Evolutionary conservation across 768 basidiomycete species (phyloP).

Genomic region (Kwoniella europaea): DNA sequence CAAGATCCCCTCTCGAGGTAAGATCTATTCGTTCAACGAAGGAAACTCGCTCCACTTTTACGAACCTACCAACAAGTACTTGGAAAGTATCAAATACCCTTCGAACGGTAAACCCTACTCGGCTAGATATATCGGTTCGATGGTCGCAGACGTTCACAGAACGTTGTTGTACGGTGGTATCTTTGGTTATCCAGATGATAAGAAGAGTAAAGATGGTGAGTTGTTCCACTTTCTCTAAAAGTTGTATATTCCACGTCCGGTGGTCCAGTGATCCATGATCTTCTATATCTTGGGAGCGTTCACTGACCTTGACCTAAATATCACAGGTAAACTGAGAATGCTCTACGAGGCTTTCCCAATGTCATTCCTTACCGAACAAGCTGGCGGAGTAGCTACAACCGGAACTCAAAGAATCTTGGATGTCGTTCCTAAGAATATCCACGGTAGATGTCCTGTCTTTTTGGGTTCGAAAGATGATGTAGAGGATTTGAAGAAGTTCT

Average conservation of each 20-base stretch:
- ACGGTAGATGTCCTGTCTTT: constrained; percentile 91
- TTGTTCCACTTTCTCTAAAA: not conserved
- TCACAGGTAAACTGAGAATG: constrained; percentile 81
- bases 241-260: not conserved
- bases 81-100: constrained; percentile 71
- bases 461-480: constrained; percentile 94
- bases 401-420: constrained; percentile 93
- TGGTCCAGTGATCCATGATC: too few relatives aligned
- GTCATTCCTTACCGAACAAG: constrained; percentile 95
- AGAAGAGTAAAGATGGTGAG: constrained; percentile 80
- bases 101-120: constrained; percentile 61
- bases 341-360: constrained; percentile 98
- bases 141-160: constrained; percentile 93
- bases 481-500: constrained; percentile 83
- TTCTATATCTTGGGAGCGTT: too few relatives aligned
- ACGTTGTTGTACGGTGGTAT: constrained; percentile 97
- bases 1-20: constrained; percentile 88
- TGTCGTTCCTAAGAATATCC: constrained; percentile 81
- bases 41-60: constrained; percentile 98
- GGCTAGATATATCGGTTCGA: constrained; percentile 83
- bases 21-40: constrained; percentile 99
- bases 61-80: constrained; percentile 76
- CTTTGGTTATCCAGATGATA: constrained; percentile 97
- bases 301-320: too few relatives aligned
- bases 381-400: constrained; percentile 94